Conservation (phyloP, 2,329 filamentous ascomycete genomes). For the Calonectria pteridis region DNA sequence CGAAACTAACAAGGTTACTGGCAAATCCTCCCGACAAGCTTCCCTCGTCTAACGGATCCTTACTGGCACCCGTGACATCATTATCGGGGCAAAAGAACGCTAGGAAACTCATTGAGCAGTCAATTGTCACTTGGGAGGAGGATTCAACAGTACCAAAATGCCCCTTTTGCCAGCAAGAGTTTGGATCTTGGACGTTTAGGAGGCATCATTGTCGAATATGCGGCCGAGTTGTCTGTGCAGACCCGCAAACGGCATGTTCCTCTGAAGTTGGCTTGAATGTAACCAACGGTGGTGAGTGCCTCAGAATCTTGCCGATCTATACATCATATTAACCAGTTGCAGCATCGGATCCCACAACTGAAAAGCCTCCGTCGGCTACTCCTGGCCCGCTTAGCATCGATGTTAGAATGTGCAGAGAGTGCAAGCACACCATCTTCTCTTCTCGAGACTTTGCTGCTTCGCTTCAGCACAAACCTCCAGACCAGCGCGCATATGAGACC, state of each 20-base stretch:
- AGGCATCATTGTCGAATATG: constrained; percentile 96
- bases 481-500: constrained; percentile 86
- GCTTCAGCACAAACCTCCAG: constrained; percentile 74
- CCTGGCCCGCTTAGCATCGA: constrained; percentile 76
- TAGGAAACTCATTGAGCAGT: constrained; percentile 87
- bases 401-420: constrained; percentile 92
- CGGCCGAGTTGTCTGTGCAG: constrained; percentile 92
- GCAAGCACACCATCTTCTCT: constrained; percentile 72
- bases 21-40: constrained; percentile 80
- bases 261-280: constrained; percentile 81
- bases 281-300: constrained; percentile 34
- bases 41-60: constrained; percentile 59
- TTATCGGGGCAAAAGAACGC: constrained; percentile 78
- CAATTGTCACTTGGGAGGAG: constrained; percentile 94
- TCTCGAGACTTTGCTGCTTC: constrained; percentile 84
- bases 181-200: constrained; percentile 91
- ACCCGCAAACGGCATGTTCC: constrained; percentile 86
- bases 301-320: not conserved
- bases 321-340: not conserved
- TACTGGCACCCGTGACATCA: constrained; percentile 72
- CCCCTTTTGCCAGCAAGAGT: constrained; percentile 96
- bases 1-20: constrained; percentile 87
- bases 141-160: constrained; percentile 84
- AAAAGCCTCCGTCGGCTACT: constrained; percentile 51
- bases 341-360: constrained; percentile 52